These are phyloP conservation scores for Brassica rapa DNA, from an alignment of 345 rosid genomes.

Conservation along the genomic window DNA sequence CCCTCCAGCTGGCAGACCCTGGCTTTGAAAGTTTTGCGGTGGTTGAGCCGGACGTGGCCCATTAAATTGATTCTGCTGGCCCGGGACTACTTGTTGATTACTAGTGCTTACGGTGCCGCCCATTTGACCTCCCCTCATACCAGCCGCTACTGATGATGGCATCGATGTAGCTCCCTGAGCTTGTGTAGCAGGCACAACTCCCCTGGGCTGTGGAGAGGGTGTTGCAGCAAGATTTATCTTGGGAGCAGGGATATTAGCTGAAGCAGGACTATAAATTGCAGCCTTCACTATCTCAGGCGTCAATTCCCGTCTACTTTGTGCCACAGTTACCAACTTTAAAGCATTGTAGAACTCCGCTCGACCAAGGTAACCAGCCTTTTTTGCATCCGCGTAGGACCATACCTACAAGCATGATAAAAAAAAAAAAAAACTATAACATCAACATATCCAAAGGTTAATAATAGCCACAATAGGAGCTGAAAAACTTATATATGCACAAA, in stretches of 20 bases:
- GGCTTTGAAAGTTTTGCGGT: slow-evolving; percentile 52
- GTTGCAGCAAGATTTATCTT: slow-evolving; percentile 82
- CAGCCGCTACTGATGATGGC: slow-evolving; percentile 49
- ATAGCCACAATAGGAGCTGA: background rate
- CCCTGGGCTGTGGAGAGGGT: slow-evolving; percentile 62
- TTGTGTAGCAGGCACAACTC: slow-evolving; percentile 51
- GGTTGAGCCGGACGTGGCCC: slow-evolving; percentile 52
- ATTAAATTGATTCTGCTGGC: slow-evolving; percentile 59
- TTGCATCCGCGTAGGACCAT: slow-evolving; percentile 84
- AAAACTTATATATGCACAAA: background rate
- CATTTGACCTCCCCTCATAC: slow-evolving; percentile 55
- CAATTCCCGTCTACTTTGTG: slow-evolving; percentile 86
- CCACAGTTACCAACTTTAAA: slow-evolving; percentile 90
- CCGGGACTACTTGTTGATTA: slow-evolving; percentile 59
- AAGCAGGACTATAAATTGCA: slow-evolving; percentile 80
- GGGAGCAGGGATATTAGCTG: slow-evolving; percentile 94
- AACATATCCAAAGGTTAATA: slow-evolving; percentile 3
- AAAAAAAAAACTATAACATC: background rate
- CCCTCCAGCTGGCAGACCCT: slow-evolving; percentile 52
- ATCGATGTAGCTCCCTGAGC: slow-evolving; percentile 44
- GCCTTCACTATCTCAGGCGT: slow-evolving; percentile 91
- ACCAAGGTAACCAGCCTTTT: slow-evolving; percentile 78
- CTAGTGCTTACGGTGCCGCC: slow-evolving; percentile 52
- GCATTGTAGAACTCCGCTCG: slow-evolving; percentile 92
- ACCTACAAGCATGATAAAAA: slow-evolving; percentile 49